Conservation (phyloP, 2,329 filamentous ascomycete genomes). For the Exophiala spinifera region DNA sequence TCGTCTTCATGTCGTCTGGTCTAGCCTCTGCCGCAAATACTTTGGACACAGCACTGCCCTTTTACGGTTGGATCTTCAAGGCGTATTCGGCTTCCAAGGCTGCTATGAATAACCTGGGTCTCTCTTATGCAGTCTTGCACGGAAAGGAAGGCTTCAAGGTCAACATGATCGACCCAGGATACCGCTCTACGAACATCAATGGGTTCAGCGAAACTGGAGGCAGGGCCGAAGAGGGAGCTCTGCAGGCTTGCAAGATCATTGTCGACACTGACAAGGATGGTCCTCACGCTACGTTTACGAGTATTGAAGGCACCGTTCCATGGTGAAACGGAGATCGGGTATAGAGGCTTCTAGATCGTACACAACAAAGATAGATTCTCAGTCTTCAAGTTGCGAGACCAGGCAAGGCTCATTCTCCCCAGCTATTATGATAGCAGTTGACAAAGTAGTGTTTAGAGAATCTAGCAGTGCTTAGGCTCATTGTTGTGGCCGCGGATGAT, state of each 20-base stretch:
- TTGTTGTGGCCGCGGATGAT: not conserved
- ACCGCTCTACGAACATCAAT: constrained; percentile 18
- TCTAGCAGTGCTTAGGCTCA: not conserved
- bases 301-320: not conserved
- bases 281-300: not conserved
- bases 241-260: constrained; percentile 17
- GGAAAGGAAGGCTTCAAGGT: constrained; percentile 24
- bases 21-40: constrained; percentile 12
- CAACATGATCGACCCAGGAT: constrained; percentile 21
- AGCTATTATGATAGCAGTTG: too few relatives aligned
- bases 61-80: constrained; percentile 10
- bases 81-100: constrained; percentile 19
- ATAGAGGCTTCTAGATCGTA: not conserved
- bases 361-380: not conserved
- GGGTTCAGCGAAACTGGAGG: constrained; percentile 4
- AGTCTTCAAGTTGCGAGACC: too few relatives aligned
- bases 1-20: constrained; percentile 25
- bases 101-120: constrained; percentile 22
- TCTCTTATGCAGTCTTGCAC: constrained; percentile 11
- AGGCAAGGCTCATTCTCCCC: too few relatives aligned
- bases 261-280: not conserved
- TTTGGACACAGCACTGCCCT: constrained; percentile 9
- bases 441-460: too few relatives aligned
- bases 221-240: constrained; percentile 9
- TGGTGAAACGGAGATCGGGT: not conserved